phyloP scores from a whole-genome alignment of 1,284 basidiomycete species.

The Agaricales sp. region DNA sequence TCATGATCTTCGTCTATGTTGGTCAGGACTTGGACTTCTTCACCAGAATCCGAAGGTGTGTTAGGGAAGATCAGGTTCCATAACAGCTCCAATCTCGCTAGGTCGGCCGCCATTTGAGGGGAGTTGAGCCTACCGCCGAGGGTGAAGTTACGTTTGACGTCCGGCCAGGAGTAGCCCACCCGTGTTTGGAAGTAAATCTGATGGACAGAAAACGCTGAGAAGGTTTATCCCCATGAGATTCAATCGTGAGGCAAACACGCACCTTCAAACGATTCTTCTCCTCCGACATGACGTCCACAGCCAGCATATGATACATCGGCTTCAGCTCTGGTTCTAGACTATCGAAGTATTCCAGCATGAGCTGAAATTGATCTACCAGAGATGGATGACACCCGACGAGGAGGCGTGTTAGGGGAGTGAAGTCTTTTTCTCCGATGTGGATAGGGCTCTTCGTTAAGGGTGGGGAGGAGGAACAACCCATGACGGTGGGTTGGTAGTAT shows the following conservation, averaged over 20 bases:
- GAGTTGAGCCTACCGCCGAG: background rate
- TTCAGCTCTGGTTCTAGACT: slow-evolving; percentile 12
- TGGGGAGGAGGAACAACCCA: background rate
- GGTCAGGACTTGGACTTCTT: background rate
- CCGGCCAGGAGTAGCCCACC: background rate
- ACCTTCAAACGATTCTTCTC: slow-evolving; percentile 20
- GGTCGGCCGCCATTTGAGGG: background rate
- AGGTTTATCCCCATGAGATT: background rate
- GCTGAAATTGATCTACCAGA: slow-evolving; percentile 15
- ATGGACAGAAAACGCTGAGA: background rate
- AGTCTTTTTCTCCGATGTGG: slow-evolving; percentile 16
- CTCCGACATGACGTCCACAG: slow-evolving; percentile 17
- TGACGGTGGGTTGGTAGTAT: background rate
- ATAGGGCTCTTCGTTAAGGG: slow-evolving; percentile 4
- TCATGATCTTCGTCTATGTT: background rate
- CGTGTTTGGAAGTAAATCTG: slow-evolving; percentile 1
- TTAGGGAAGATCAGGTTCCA: slow-evolving; percentile 1
- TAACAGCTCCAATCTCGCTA: background rate
- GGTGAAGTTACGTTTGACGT: background rate
- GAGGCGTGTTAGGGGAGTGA: slow-evolving; percentile 14
- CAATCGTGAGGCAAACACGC: background rate
- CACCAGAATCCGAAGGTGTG: background rate
- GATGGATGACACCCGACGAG: slow-evolving; percentile 15
- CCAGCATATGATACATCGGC: slow-evolving; percentile 18
- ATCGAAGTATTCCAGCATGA: slow-evolving; percentile 18